Percentiles rank a stretch among this genome's conserved stretches.
phyloP scores from a whole-genome alignment of 1,284 basidiomycete genomes.

The Clitocybe nebularis region DNA sequence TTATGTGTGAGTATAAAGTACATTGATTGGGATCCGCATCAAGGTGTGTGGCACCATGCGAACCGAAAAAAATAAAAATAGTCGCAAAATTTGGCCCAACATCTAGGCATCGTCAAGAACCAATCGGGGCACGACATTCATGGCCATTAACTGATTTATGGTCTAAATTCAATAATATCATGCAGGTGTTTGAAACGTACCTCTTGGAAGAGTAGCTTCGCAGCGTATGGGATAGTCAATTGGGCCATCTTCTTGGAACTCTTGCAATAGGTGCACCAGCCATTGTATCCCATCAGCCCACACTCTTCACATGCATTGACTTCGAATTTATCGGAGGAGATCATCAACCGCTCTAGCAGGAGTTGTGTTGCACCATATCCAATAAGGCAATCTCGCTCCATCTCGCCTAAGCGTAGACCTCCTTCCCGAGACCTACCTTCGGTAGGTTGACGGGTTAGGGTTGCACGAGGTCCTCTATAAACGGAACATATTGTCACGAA shows the following conservation, averaged over 20 bases:
- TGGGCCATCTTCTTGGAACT: slow-evolving; percentile 94
- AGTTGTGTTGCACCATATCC: slow-evolving; percentile 97
- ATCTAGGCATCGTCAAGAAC: slow-evolving; percentile 75
- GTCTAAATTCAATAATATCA: slow-evolving; percentile 10
- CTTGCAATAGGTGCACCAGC: slow-evolving; percentile 96
- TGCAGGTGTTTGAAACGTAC: slow-evolving; percentile 38
- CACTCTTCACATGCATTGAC: slow-evolving; percentile 95
- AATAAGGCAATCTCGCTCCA: slow-evolving; percentile 97
- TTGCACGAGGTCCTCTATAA: slow-evolving; percentile 88
- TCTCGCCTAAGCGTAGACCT: slow-evolving; percentile 95
- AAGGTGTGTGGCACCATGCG: too few species aligned
- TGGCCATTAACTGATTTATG: slow-evolving; percentile 75
- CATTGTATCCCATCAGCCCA: slow-evolving; percentile 95
- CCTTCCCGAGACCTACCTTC: slow-evolving; percentile 98
- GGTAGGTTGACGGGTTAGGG: slow-evolving; percentile 95
- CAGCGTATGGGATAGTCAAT: slow-evolving; percentile 97
- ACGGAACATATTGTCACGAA: slow-evolving; percentile 8
- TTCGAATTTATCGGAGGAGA: slow-evolving; percentile 96
- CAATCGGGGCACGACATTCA: slow-evolving; percentile 89
- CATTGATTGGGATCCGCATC: too few species aligned
- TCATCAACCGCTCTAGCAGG: slow-evolving; percentile 95
- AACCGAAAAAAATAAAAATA: too few species aligned
- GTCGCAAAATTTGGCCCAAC: not conserved
- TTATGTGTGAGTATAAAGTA: too few species aligned
- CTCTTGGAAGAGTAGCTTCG: slow-evolving; percentile 96